Conservation (phyloP, 345 rosid species). For the Acer negundo region DNA sequence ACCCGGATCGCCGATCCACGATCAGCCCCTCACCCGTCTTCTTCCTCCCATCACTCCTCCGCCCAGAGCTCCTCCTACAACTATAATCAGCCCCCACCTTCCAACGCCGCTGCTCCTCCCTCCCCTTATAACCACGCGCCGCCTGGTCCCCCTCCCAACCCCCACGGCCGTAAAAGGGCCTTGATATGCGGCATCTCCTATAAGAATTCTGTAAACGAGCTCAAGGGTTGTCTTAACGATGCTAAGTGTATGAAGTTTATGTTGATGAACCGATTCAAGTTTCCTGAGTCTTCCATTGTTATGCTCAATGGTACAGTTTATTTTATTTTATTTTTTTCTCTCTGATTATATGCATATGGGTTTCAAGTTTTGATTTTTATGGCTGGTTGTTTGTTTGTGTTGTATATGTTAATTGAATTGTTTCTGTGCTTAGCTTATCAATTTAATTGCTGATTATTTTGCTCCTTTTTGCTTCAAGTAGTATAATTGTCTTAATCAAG, state of each 20-base stretch:
- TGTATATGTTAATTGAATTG: neutral
- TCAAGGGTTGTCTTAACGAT: conserved; percentile 85
- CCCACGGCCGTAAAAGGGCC: conserved; percentile 74
- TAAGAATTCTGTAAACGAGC: conserved; percentile 50
- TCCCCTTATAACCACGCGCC: conserved; percentile 56
- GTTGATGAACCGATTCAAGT: conserved; percentile 69
- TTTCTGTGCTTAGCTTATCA: neutral
- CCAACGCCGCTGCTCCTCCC: conserved; percentile 30
- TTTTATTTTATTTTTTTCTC: too few relatives aligned
- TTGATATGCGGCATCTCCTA: conserved; percentile 76
- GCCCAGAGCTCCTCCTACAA: conserved; percentile 5
- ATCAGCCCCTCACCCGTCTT: conserved; percentile 15
- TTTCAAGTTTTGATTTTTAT: neutral
- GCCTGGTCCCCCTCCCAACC: conserved; percentile 47
- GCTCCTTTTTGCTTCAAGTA: neutral
- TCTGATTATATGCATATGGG: neutral
- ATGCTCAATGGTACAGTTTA: conserved; percentile 61
- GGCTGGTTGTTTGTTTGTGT: neutral
- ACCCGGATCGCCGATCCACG: conserved; percentile 43
- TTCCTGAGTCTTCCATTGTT: conserved; percentile 80
- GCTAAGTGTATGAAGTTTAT: conserved; percentile 86
- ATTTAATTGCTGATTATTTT: neutral
- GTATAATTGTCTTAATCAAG: conserved; percentile 1
- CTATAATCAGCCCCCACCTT: conserved; percentile 19
- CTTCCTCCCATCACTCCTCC: conserved; percentile 9